Conservation (phyloP, 2,329 filamentous ascomycete genomes). For the Nectriaceae sp. region DNA sequence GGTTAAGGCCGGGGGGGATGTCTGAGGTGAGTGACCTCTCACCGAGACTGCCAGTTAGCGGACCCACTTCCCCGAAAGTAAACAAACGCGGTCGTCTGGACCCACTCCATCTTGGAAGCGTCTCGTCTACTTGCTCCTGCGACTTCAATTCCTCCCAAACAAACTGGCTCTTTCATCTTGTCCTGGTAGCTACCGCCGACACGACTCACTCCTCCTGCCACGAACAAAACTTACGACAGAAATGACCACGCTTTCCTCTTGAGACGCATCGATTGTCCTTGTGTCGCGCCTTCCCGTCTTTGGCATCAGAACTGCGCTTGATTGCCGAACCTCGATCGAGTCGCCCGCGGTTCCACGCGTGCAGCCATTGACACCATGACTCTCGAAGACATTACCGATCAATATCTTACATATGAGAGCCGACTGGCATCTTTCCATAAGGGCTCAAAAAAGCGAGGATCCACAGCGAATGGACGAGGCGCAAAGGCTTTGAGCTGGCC, state of each 20-base stretch:
- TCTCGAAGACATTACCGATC: slow-evolving; percentile 41
- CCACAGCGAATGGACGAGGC: slow-evolving; percentile 55
- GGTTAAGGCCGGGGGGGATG: too few relatives aligned
- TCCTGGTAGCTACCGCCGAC: not conserved
- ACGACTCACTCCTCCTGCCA: not conserved
- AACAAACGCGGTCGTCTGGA: slow-evolving; percentile 35
- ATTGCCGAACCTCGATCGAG: slow-evolving; percentile 5
- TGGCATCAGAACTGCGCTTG: not conserved
- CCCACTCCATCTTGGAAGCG: slow-evolving; percentile 15
- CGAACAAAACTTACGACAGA: slow-evolving; percentile 10
- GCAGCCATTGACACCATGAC: slow-evolving; percentile 30
- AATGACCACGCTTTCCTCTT: slow-evolving; percentile 20
- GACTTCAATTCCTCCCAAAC: slow-evolving; percentile 13
- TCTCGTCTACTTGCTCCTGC: slow-evolving; percentile 12
- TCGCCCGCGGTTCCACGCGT: slow-evolving; percentile 21
- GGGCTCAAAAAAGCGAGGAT: slow-evolving; percentile 68
- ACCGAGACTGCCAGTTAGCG: not conserved
- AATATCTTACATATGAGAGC: slow-evolving; percentile 67
- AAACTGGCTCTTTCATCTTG: not conserved
- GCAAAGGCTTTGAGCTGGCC: slow-evolving; percentile 73
- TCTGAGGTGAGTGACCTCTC: not conserved
- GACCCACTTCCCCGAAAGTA: slow-evolving; percentile 28
- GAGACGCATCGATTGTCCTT: slow-evolving; percentile 9
- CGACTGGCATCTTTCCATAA: slow-evolving; percentile 80
- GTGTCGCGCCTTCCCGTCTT: slow-evolving; percentile 8